These are phyloP conservation scores for Thymus mandschuricus DNA, from an alignment of 257 asterid species.

Conservation along the genomic window DNA sequence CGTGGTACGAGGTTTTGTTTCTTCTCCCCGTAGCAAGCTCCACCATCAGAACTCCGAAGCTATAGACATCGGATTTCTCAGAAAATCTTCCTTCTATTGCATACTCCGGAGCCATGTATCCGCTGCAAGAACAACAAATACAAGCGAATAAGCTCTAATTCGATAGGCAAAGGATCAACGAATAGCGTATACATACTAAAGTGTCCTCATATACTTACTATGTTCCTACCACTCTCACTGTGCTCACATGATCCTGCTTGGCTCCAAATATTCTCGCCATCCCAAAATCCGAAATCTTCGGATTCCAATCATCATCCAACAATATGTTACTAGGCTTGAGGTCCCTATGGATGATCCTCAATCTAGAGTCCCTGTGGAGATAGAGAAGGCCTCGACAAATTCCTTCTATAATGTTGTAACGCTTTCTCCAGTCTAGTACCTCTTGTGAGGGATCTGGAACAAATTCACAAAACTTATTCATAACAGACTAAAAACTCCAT, in stretches of 20 bases:
- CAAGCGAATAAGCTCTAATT: not conserved
- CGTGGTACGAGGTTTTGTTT: conserved; percentile 43
- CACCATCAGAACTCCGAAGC: conserved; percentile 65
- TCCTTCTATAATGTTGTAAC: conserved; percentile 28
- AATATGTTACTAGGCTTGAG: conserved; percentile 30
- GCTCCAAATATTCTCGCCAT: conserved; percentile 23
- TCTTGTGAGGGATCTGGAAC: conserved; percentile 15
- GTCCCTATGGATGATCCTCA: conserved; percentile 28
- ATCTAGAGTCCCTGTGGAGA: conserved; percentile 28
- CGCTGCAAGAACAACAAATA: conserved; percentile 42
- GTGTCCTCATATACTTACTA: conserved; percentile 13
- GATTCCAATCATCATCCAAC: conserved; percentile 29
- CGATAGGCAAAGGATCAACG: not conserved
- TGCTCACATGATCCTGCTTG: conserved; percentile 28
- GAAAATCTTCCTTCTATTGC: conserved; percentile 70
- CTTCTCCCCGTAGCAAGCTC: conserved; percentile 61
- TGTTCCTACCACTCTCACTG: conserved; percentile 28
- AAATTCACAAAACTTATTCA: not conserved
- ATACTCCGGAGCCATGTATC: conserved; percentile 83
- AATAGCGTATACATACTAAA: too few relatives aligned
- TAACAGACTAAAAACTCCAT: too few relatives aligned
- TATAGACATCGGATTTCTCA: conserved; percentile 68
- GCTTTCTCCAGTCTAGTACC: conserved; percentile 27
- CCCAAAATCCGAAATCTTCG: conserved; percentile 32
- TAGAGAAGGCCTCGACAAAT: conserved; percentile 30